Evolutionary conservation across 352 stramenopile genomes (phyloP).

Genomic region (Pythium oligandrum): DNA sequence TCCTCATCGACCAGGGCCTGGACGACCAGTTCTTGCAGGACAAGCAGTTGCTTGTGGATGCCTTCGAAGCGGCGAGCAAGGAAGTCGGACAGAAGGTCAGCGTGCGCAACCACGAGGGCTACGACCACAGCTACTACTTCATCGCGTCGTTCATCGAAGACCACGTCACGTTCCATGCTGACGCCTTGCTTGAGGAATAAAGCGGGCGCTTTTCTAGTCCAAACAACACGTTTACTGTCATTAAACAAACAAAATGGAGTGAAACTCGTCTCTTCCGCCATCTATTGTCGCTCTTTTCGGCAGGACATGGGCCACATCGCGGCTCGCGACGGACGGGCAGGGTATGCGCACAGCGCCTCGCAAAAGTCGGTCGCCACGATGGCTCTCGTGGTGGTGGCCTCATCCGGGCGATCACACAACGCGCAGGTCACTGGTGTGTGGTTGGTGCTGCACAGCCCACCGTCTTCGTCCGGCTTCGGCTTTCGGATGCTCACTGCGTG

Average conservation of each 20-base stretch:
- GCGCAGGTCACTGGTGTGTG: slow-evolving; percentile 5
- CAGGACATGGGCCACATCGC: no score
- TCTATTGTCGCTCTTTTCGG: no score
- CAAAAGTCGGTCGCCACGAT: no score
- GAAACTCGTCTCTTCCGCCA: no score
- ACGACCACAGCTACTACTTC: slow-evolving; percentile 98
- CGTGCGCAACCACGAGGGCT: slow-evolving; percentile 86
- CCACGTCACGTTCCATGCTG: slow-evolving; percentile 93
- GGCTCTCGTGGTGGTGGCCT: no score
- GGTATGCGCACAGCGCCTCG: slow-evolving; percentile 3
- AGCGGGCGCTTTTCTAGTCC: background rate
- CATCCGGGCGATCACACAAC: no score
- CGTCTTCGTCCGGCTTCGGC: no score
- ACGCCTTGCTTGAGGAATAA: slow-evolving; percentile 51
- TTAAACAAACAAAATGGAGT: no score
- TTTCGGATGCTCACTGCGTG: no score
- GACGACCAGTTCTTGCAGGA: slow-evolving; percentile 87
- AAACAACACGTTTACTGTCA: slow-evolving; percentile 4
- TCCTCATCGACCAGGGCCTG: slow-evolving; percentile 88
- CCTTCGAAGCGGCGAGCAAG: slow-evolving; percentile 80
- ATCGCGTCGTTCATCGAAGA: slow-evolving; percentile 95
- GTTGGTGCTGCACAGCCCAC: slow-evolving; percentile 3
- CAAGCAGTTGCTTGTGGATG: slow-evolving; percentile 90
- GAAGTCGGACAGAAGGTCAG: slow-evolving; percentile 78
- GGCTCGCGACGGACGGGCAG: background rate